Evolutionary conservation across 1,284 basidiomycete genomes (phyloP).

Genomic region (Prillingera fragicola): DNA sequence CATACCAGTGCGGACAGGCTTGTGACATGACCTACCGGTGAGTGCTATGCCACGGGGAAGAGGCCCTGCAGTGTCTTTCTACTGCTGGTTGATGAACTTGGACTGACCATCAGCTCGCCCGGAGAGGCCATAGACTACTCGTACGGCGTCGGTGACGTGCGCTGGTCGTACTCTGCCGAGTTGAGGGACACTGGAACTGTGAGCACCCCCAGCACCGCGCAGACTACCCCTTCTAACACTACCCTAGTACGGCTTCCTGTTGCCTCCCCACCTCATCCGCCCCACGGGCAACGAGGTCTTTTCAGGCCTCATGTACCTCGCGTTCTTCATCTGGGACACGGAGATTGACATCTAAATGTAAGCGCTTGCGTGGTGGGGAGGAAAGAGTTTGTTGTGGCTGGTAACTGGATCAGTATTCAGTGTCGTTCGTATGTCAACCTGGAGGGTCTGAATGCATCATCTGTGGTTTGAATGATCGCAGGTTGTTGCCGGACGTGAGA

Average conservation of each 20-base stretch:
- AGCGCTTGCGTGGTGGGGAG: no score
- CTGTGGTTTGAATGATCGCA: no score
- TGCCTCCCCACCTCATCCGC: slow-evolving; percentile 66
- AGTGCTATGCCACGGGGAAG: slow-evolving; percentile 23
- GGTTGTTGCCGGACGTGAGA: no score
- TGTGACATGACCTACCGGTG: slow-evolving; percentile 64
- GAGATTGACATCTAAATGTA: slow-evolving; percentile 26
- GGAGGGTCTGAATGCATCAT: no score
- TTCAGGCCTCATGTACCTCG: slow-evolving; percentile 61
- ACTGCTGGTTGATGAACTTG: no score
- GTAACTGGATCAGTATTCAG: no score
- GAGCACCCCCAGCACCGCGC: slow-evolving; percentile 31
- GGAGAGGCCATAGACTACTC: slow-evolving; percentile 74
- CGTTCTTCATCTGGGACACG: slow-evolving; percentile 57
- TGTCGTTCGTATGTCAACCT: no score
- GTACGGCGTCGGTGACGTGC: slow-evolving; percentile 60
- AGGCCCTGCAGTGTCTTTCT: no score
- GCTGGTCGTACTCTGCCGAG: slow-evolving; percentile 71
- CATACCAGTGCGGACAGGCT: slow-evolving; percentile 58
- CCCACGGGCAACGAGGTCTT: slow-evolving; percentile 71
- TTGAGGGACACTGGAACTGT: slow-evolving; percentile 77
- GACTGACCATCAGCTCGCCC: slow-evolving; percentile 39
- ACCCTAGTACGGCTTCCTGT: slow-evolving; percentile 72
- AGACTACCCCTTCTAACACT: neutral
- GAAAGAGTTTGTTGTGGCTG: no score